phyloP scores from a whole-genome alignment of 305 asterid genomes.

The Solanum hybrid region DNA sequence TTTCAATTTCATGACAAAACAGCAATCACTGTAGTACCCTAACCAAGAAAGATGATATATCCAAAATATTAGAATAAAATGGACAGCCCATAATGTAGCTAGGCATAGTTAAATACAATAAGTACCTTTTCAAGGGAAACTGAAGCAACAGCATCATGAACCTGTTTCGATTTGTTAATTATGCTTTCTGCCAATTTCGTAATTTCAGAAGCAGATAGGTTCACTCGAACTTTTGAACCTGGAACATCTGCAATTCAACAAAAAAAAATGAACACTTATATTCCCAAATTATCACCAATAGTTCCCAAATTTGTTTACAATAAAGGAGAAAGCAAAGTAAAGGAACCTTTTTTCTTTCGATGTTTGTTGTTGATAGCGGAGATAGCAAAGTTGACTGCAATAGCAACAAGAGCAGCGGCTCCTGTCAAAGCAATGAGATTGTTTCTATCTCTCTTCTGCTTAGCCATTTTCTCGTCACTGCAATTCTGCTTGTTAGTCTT shows the following conservation, averaged over 20 bases:
- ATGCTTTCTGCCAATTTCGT: conserved; percentile 60
- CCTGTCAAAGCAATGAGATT: conserved; percentile 64
- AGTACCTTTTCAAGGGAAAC: conserved; percentile 79
- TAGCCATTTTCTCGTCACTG: conserved; percentile 27
- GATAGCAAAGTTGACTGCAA: conserved; percentile 65
- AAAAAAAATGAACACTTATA: neutral
- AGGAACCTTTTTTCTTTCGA: conserved; percentile 56
- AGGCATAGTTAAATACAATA: neutral
- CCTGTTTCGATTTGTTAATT: conserved; percentile 58
- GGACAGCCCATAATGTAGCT: neutral
- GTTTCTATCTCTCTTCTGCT: conserved; percentile 33
- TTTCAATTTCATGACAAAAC: neutral
- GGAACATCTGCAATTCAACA: conserved; percentile 36
- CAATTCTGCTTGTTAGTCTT: neutral
- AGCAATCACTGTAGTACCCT: neutral
- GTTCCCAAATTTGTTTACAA: neutral
- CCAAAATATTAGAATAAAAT: neutral
- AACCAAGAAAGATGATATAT: neutral
- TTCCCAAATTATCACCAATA: neutral
- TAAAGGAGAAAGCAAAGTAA: neutral
- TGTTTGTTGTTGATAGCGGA: conserved; percentile 40
- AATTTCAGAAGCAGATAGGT: conserved; percentile 66
- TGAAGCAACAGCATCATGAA: conserved; percentile 79
- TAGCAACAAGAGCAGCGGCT: conserved; percentile 72
- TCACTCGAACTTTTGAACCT: conserved; percentile 51